A percentile compares a stretch with the other conserved stretches of the same genome.
These are phyloP conservation scores for Candida nemodendra DNA, from an alignment of 805 yeast species.

Conservation along the genomic window DNA sequence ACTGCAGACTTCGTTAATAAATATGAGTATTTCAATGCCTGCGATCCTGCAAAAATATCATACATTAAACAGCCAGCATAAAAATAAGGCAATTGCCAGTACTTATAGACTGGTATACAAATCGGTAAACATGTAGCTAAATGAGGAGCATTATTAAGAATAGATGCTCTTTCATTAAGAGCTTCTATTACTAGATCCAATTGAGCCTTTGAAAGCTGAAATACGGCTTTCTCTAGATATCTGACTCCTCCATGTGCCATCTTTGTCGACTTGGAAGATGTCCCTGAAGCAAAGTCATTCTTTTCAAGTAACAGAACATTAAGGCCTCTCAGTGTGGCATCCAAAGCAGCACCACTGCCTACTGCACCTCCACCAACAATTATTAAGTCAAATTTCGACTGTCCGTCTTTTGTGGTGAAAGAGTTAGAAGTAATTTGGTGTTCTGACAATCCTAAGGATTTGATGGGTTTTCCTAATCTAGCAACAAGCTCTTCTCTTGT, in stretches of 20 bases:
- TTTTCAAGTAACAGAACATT: conserved; percentile 85
- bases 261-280: conserved; percentile 91
- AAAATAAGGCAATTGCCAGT: conserved; percentile 95
- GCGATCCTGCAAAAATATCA: conserved; percentile 88
- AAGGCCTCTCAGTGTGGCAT: conserved; percentile 86
- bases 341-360: conserved; percentile 91
- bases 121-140: conserved; percentile 83
- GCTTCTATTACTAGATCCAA: conserved; percentile 87
- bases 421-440: conserved; percentile 4
- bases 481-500: conserved; percentile 51
- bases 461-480: conserved; percentile 36
- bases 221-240: conserved; percentile 90
- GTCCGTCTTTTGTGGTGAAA: conserved; percentile 31
- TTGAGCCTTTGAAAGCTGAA: conserved; percentile 88
- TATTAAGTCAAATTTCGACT: conserved; percentile 69
- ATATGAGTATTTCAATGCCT: conserved; percentile 78
- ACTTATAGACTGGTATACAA: conserved; percentile 92
- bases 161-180: conserved; percentile 79
- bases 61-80: conserved; percentile 88
- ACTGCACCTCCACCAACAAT: conserved; percentile 96
- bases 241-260: conserved; percentile 98
- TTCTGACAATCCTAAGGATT: conserved; percentile 7
- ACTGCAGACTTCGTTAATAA: conserved; percentile 66
- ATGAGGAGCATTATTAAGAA: conserved; percentile 90
- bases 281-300: conserved; percentile 88